phyloP scores from a whole-genome alignment of 2,329 filamentous ascomycete genomes.

The Pseudopyricularia cyperi region DNA sequence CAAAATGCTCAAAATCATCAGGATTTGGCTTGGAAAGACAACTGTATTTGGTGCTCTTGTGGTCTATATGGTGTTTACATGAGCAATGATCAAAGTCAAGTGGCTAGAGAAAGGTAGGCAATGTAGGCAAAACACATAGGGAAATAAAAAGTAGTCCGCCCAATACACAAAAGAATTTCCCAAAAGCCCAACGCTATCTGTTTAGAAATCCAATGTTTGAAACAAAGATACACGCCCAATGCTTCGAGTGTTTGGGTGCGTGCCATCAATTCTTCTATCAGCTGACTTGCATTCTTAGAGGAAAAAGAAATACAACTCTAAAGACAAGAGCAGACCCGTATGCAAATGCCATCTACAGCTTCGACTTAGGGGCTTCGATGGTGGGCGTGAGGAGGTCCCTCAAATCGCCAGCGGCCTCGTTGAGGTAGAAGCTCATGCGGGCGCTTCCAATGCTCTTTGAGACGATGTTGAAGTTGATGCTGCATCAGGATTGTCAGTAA shows the following conservation, averaged over 20 bases:
- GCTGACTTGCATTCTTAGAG: too few relatives aligned
- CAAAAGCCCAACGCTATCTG: neutral
- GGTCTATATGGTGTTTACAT: neutral
- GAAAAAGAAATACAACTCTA: too few relatives aligned
- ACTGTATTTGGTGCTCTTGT: neutral
- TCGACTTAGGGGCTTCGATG: constrained; percentile 69
- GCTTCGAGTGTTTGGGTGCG: too few relatives aligned
- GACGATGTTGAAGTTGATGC: constrained; percentile 95
- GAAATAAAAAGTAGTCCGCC: neutral
- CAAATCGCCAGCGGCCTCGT: constrained; percentile 84
- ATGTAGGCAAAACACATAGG: neutral
- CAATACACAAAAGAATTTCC: neutral
- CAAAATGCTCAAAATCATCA: neutral
- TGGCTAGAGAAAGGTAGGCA: too few relatives aligned
- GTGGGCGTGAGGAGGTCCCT: constrained; percentile 75
- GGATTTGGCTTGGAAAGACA: neutral
- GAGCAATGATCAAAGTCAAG: neutral
- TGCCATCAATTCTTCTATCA: too few relatives aligned
- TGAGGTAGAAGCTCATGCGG: constrained; percentile 91
- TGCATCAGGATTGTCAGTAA: constrained; percentile 20
- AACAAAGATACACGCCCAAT: neutral
- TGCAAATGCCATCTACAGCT: constrained; percentile 54
- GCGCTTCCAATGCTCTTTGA: constrained; percentile 84
- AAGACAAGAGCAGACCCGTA: neutral
- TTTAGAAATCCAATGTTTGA: neutral